Evolutionary conservation across 1,139 yeast genomes (phyloP), one percentile per base, ranked within the genome.

Genomic region (Diutina scorzettiae): DNA sequence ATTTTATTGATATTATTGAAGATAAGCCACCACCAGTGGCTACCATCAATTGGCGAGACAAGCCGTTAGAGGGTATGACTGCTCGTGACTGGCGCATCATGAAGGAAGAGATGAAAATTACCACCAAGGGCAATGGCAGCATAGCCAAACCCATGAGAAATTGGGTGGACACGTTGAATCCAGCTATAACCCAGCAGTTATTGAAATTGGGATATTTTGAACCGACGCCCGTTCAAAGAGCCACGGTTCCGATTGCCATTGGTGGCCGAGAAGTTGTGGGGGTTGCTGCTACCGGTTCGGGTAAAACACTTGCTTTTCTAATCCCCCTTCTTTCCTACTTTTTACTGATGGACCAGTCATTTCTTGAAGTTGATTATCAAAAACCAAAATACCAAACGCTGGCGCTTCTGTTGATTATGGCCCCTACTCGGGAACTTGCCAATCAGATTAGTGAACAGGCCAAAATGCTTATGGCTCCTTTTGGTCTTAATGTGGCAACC

Each of bases 381-480:
- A 64, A 55, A 44, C 62, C 59, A 20, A 41, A 45, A 27, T 59
- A 62, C 41, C 50, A 47, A 32, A 64, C 66, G 51, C 59, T 60
- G 43, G 60, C 72, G 0, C 48, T 67, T 23, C 95, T 94, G 0
- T 59, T 91, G 20, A 69, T 91, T 1, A 58, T 91, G 41, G 96
- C 91, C 0, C 98, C 98, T 0, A 87, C 97, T 0, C 76, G 97
- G 62, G 98, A 91, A 59, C 69, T 91, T 53, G 96, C 96, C 0
- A 78, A 81, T 47, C 97, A 91, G 57, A 87, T 86, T 43, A 78
- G 81, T 43, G 53, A 55, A 4, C 94, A 83, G 55, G 74, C 85
- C 3, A 57, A 63, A 42, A 78, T 71, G 51, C 75, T 85, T 48
- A 56, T 65, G 24, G 43, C 48, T 4, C 33, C 43, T 3, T 56